Percentiles rank a stretch among this genome's conserved stretches.
Evolutionary conservation across 306 rosid genomes (phyloP).

Genomic region (Cucurbita ficifolia): DNA sequence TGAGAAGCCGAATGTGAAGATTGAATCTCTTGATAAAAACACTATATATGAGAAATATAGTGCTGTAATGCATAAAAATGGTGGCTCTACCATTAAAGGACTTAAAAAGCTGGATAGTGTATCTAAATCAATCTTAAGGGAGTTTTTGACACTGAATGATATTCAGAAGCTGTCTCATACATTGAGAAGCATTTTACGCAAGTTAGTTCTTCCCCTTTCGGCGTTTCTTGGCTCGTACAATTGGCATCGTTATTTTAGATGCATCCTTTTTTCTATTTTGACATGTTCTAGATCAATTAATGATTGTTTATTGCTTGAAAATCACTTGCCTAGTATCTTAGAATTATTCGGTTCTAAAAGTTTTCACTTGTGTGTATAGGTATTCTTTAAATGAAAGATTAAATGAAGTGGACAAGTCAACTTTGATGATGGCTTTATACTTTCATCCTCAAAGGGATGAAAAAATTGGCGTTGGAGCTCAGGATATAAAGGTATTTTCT

Average conservation of each 20-base stretch:
- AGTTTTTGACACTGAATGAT: constrained; percentile 31
- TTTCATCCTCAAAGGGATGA: constrained; percentile 55
- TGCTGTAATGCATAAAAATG: constrained; percentile 29
- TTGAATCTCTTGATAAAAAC: constrained; percentile 13
- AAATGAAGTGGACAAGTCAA: constrained; percentile 41
- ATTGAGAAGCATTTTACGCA: constrained; percentile 39
- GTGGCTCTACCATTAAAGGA: constrained; percentile 21
- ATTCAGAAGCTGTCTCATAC: constrained; percentile 26
- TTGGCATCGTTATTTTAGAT: background rate
- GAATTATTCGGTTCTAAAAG: background rate
- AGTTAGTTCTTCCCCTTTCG: constrained; percentile 33
- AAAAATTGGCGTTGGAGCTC: constrained; percentile 51
- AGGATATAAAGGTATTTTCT: constrained; percentile 47
- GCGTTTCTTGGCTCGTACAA: background rate
- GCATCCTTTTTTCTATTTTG: background rate
- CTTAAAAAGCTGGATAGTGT: constrained; percentile 25
- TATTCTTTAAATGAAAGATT: constrained; percentile 39
- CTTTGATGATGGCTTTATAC: constrained; percentile 37
- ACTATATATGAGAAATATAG: constrained; percentile 22
- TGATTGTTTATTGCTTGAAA: background rate
- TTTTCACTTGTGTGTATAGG: constrained; percentile 27
- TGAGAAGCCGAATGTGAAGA: constrained; percentile 15
- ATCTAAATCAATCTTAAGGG: constrained; percentile 23
- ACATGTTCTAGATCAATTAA: background rate
- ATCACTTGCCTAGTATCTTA: background rate